These are phyloP conservation scores for Teratosphaeria destructans DNA, from an alignment of 2,329 filamentous ascomycete genomes.

Conservation along the genomic window DNA sequence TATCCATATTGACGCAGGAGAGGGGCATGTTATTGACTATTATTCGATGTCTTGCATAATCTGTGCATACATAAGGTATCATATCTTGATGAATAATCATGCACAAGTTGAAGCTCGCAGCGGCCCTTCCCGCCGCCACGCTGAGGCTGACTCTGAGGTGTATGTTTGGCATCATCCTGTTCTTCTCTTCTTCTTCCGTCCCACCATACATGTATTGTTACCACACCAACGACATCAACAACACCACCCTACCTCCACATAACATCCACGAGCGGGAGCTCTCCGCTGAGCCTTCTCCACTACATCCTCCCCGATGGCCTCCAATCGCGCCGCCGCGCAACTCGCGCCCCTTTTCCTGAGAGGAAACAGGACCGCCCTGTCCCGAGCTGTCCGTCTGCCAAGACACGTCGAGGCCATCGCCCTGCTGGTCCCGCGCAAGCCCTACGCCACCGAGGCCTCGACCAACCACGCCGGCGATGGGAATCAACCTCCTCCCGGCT, in stretches of 20 bases:
- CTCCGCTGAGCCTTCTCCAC: not conserved
- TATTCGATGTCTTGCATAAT: too few species aligned
- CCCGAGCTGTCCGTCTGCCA: conserved; percentile 34
- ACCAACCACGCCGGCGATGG: conserved; percentile 30
- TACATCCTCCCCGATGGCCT: not conserved
- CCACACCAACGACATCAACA: not conserved
- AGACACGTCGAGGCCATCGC: conserved; percentile 47
- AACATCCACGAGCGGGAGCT: not conserved
- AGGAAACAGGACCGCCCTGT: conserved; percentile 32
- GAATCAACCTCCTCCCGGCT: conserved; percentile 71
- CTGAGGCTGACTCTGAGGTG: too few species aligned
- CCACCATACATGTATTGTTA: too few species aligned
- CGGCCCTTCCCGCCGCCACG: too few species aligned
- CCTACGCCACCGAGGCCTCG: conserved; percentile 48
- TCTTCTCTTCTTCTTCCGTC: too few species aligned
- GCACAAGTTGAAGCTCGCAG: too few species aligned
- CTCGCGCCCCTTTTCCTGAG: conserved; percentile 39
- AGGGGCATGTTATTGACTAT: too few species aligned
- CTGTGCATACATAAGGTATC: too few species aligned
- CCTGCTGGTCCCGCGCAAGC: conserved; percentile 43
- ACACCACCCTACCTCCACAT: not conserved
- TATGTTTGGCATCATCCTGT: too few species aligned
- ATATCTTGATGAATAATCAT: too few species aligned
- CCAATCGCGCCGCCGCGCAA: conserved; percentile 31
- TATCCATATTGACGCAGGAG: too few species aligned